phyloP scores from a whole-genome alignment of 257 asterid genomes.

The Sherardia arvensis region DNA sequence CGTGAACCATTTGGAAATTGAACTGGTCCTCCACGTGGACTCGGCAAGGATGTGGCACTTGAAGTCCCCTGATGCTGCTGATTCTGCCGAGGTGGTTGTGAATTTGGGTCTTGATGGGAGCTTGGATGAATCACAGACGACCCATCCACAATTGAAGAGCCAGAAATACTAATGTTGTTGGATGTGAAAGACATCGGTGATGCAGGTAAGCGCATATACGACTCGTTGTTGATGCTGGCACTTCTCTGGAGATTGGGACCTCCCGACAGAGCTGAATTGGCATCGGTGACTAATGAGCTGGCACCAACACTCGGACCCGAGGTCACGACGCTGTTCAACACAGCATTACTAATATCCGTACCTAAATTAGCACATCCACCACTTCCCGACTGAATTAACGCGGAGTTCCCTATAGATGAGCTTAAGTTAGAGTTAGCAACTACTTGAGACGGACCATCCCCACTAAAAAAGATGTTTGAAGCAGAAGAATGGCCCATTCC shows the following conservation, averaged over 20 bases:
- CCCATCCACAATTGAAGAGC: conserved; percentile 76
- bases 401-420: conserved; percentile 60
- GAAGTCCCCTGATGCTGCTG: conserved; percentile 78
- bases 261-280: conserved; percentile 88
- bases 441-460: conserved; percentile 62
- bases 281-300: conserved; percentile 95
- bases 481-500: conserved; percentile 77
- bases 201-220: conserved; percentile 90
- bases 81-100: conserved; percentile 44
- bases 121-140: conserved; percentile 64
- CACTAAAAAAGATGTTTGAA: conserved; percentile 78
- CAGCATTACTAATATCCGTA: conserved; percentile 41
- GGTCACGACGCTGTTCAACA: conserved; percentile 60
- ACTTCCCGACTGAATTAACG: conserved; percentile 48
- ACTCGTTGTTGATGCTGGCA: conserved; percentile 81
- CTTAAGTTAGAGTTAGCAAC: conserved; percentile 64
- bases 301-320: conserved; percentile 95
- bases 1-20: conserved; percentile 51
- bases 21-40: conserved; percentile 57
- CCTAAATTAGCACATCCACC: conserved; percentile 41
- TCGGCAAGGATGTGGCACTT: conserved; percentile 70
- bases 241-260: conserved; percentile 89
- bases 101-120: conserved; percentile 57
- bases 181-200: conserved; percentile 96
- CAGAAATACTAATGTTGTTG: conserved; percentile 77